phyloP scores from a whole-genome alignment of 1,284 basidiomycete species.

The Phylloporus sp. region DNA sequence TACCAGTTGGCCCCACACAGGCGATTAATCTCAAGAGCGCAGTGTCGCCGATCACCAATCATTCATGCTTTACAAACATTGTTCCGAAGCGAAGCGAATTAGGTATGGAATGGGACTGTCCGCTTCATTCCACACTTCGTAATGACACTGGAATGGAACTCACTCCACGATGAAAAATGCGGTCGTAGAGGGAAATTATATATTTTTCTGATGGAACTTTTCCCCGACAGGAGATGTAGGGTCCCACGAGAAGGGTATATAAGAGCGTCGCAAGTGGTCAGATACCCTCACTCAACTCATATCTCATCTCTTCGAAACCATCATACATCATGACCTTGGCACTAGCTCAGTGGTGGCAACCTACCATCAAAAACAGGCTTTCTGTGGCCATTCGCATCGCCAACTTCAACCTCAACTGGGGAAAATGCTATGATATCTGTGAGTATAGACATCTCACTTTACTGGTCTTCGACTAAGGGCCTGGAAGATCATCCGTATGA shows the following conservation, averaged over 20 bases:
- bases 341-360: neutral
- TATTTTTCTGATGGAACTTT: too few relatives aligned
- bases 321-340: neutral
- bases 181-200: too few relatives aligned
- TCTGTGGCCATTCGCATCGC: neutral
- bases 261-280: neutral
- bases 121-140: too few relatives aligned
- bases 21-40: too few relatives aligned
- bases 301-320: neutral
- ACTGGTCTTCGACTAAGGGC: neutral
- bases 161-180: too few relatives aligned
- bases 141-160: too few relatives aligned
- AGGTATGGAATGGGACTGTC: too few relatives aligned
- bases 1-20: too few relatives aligned
- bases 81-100: too few relatives aligned
- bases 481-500: neutral
- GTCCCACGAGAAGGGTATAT: neutral
- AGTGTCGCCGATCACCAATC: too few relatives aligned
- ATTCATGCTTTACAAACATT: too few relatives aligned
- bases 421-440: neutral
- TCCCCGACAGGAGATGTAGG: too few relatives aligned
- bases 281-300: neutral
- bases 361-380: conserved; percentile 1
- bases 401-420: neutral
- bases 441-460: neutral